Evolutionary conservation across 208 protist species (phyloP), one percentile per base, ranked within the genome.

Genomic region (Trypanosomatidae sp.): DNA sequence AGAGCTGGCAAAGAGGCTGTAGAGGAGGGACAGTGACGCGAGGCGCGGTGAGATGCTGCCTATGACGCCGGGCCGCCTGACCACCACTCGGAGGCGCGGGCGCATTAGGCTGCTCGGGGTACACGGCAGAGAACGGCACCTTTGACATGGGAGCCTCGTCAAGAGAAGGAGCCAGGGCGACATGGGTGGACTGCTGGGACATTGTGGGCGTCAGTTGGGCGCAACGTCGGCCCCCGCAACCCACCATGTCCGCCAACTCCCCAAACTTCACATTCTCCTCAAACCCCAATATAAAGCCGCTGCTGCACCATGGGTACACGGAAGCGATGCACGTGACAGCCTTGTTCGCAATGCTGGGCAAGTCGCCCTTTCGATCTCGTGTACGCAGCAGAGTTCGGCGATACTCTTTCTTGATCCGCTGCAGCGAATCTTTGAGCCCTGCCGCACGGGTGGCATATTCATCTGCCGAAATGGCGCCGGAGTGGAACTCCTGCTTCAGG

Each of bases 291-390:
- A 89, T 17, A 55, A 89, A 86, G 43, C 84, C 84, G 25, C 64
- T 64, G 56, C 79, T 84, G 66, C 78, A 84, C 73, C 75, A 89
- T 33, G 84, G 84, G 52, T 78, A 86, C 15, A 89, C 77, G 36
- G 77, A 81, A 53, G 81, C 80, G 15, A 89, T 50, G 62, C 81
- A 81, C 17, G 77, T 78, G 22, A 89, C 78, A 7, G 84, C 84
- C 56, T 83, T 83, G 62, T 70, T 71, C 2, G 84, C 80, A 22
- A 89, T 74, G 47, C 66, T 49, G 25, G 62, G 9, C 33, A 79
- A 28, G 74, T 77, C 76, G n/a, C 62, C 65, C 46, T 70, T 56
- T 19, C 79, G 71, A 53, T 84, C 76, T 2, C 52, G 49, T 17
- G 59, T 80, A 9, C 80, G 77, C 43, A 76, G 46, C 8, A 89